These are phyloP conservation scores for Jatropha podagrica DNA, from an alignment of 441 rosid genomes.

Conservation along the genomic window DNA sequence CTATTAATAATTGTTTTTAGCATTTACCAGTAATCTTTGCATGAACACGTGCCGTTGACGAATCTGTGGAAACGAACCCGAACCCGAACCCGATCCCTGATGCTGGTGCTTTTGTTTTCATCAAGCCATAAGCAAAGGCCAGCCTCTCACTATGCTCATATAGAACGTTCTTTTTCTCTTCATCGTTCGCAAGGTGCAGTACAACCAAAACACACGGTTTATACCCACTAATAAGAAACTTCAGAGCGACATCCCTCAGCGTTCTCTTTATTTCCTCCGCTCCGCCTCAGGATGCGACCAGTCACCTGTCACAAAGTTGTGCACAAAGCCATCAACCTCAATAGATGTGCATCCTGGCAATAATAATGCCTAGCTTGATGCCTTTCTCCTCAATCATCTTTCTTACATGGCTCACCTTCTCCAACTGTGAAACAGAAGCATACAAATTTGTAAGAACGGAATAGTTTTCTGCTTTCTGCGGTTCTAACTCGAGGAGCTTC, in stretches of 20 bases:
- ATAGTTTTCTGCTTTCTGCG: slow-evolving; percentile 56
- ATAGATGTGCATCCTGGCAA: slow-evolving; percentile 27
- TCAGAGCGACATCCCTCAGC: slow-evolving; percentile 10
- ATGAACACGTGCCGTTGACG: slow-evolving; percentile 27
- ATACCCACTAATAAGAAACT: slow-evolving; percentile 10
- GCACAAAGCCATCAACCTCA: slow-evolving; percentile 27
- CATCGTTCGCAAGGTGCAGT: slow-evolving; percentile 15
- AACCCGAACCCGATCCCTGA: slow-evolving; percentile 23
- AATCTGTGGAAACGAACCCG: slow-evolving; percentile 30
- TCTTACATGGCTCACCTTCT: slow-evolving; percentile 26
- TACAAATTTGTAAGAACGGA: slow-evolving; percentile 38
- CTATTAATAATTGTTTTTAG: too few species aligned
- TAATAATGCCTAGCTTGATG: slow-evolving; percentile 16
- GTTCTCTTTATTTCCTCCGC: slow-evolving; percentile 14
- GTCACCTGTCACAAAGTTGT: slow-evolving; percentile 27
- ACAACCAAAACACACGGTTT: slow-evolving; percentile 20
- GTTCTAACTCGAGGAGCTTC: slow-evolving; percentile 45
- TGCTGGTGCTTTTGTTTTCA: slow-evolving; percentile 21
- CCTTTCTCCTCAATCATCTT: slow-evolving; percentile 26
- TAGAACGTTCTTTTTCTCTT: slow-evolving; percentile 17
- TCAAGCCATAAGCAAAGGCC: slow-evolving; percentile 26
- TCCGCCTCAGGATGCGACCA: slow-evolving; percentile 28
- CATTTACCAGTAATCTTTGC: slow-evolving; percentile 25
- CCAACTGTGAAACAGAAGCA: slow-evolving; percentile 26
- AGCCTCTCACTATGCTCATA: slow-evolving; percentile 28